Evolutionary conservation across 2,329 filamentous ascomycete genomes (phyloP).

Genomic region (Pseudohalonectria lignicola): DNA sequence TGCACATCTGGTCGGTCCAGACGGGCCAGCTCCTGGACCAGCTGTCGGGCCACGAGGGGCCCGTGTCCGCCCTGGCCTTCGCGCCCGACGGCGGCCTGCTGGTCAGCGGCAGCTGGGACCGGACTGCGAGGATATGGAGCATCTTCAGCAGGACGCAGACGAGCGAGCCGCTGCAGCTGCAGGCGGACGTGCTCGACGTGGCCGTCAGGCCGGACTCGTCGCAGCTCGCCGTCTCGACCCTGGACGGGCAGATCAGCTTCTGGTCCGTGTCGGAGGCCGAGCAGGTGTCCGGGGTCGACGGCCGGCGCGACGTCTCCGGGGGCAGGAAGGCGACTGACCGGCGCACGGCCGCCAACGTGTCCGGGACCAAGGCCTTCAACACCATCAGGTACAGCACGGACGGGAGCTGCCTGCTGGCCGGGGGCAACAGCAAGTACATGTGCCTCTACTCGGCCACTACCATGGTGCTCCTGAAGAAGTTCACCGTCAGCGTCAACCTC

Average conservation of each 20-base stretch:
- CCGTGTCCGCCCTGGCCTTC: conserved; percentile 80
- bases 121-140: conserved; percentile 90
- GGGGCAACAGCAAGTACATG: conserved; percentile 96
- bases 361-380: conserved; percentile 83
- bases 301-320: conserved; percentile 83
- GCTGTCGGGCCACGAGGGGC: conserved; percentile 85
- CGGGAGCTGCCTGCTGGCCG: conserved; percentile 80
- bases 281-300: conserved; percentile 79
- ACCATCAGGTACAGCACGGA: conserved; percentile 87
- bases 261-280: conserved; percentile 85
- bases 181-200: conserved; percentile 81
- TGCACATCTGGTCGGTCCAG: conserved; percentile 97
- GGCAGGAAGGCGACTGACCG: conserved; percentile 83
- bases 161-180: conserved; percentile 83
- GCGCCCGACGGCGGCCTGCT: conserved; percentile 75
- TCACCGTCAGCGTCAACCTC: conserved; percentile 90
- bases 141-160: conserved; percentile 92
- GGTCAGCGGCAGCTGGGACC: conserved; percentile 92
- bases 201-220: conserved; percentile 82
- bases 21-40: conserved; percentile 91
- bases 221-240: conserved; percentile 81
- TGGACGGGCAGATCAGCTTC: conserved; percentile 91
- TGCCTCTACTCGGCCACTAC: conserved; percentile 93
- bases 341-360: conserved; percentile 79
- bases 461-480: conserved; percentile 87